Evolutionary conservation across 179 eudicot species (phyloP).

Genomic region (Silene noctiflora): DNA sequence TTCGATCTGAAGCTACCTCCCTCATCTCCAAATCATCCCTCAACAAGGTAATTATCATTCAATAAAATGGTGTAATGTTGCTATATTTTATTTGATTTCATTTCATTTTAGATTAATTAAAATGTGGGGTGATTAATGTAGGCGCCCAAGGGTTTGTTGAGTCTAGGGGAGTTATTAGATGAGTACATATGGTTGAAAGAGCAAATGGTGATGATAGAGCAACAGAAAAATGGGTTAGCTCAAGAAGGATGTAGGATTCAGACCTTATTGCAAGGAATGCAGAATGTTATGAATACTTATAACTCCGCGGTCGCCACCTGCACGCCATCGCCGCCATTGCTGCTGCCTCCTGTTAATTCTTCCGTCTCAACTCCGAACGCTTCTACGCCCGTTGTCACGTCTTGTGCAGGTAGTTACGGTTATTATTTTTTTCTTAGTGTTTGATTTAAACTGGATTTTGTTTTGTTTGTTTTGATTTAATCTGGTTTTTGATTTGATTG

Average conservation of each 20-base stretch:
- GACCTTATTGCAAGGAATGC: slow-evolving; percentile 66
- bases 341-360: slow-evolving; percentile 3
- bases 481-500: background rate
- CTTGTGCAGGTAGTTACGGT: slow-evolving; percentile 33
- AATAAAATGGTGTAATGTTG: too few species aligned
- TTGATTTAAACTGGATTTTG: too few species aligned
- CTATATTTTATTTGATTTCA: too few species aligned
- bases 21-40: slow-evolving; percentile 50
- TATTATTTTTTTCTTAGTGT: background rate
- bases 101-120: too few species aligned
- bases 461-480: background rate
- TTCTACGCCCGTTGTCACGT: background rate
- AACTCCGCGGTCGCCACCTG: slow-evolving; percentile 30
- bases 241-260: slow-evolving; percentile 62
- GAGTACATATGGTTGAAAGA: slow-evolving; percentile 77
- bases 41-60: slow-evolving; percentile 41
- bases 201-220: slow-evolving; percentile 60
- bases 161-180: slow-evolving; percentile 61
- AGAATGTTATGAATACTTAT: slow-evolving; percentile 61
- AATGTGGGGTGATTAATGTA: slow-evolving; percentile 15
- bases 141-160: slow-evolving; percentile 65
- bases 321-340: slow-evolving; percentile 29
- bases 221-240: slow-evolving; percentile 50
- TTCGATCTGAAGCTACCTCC: slow-evolving; percentile 62
- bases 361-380: slow-evolving; percentile 1